Percentiles rank a stretch among this genome's conserved stretches.
Conservation (phyloP, 2,329 filamentous ascomycete genomes). For the Fusarium pseudonygamai region DNA sequence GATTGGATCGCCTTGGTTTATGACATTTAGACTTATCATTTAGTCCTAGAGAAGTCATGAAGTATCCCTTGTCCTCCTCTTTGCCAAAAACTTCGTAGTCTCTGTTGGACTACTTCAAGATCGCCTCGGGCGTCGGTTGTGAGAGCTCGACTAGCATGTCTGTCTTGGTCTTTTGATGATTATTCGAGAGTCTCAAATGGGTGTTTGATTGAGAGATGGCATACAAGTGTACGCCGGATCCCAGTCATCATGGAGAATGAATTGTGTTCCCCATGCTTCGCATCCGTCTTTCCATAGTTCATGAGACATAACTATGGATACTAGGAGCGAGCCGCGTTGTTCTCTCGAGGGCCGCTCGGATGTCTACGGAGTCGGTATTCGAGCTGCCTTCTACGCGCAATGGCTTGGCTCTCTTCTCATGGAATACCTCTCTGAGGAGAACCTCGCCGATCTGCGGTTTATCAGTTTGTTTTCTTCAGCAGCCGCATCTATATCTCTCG, state of each 20-base stretch:
- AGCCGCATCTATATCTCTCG: slow-evolving; percentile 41
- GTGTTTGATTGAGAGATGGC: neutral
- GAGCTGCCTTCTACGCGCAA: slow-evolving; percentile 48
- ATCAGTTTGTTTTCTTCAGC: slow-evolving; percentile 47
- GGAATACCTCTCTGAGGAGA: slow-evolving; percentile 44
- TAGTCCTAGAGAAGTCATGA: neutral
- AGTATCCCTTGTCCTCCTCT: slow-evolving; percentile 9
- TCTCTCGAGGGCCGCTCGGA: slow-evolving; percentile 41
- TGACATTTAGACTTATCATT: neutral
- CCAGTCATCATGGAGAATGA: neutral
- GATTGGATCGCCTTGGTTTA: neutral
- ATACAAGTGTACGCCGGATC: slow-evolving; percentile 39
- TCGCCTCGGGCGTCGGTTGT: slow-evolving; percentile 9
- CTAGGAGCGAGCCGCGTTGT: slow-evolving; percentile 32
- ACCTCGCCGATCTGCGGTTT: slow-evolving; percentile 44
- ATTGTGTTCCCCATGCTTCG: neutral
- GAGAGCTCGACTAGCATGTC: slow-evolving; percentile 2
- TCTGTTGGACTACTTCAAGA: slow-evolving; percentile 18
- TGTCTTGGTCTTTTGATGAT: neutral
- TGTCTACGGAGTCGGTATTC: slow-evolving; percentile 50
- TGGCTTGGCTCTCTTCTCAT: slow-evolving; percentile 49
- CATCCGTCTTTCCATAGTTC: neutral
- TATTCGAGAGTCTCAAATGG: neutral
- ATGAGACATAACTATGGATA: neutral
- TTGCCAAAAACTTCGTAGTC: neutral